Conservation (phyloP, 1,284 basidiomycete genomes). For the Ceratobasidium papillatum region DNA sequence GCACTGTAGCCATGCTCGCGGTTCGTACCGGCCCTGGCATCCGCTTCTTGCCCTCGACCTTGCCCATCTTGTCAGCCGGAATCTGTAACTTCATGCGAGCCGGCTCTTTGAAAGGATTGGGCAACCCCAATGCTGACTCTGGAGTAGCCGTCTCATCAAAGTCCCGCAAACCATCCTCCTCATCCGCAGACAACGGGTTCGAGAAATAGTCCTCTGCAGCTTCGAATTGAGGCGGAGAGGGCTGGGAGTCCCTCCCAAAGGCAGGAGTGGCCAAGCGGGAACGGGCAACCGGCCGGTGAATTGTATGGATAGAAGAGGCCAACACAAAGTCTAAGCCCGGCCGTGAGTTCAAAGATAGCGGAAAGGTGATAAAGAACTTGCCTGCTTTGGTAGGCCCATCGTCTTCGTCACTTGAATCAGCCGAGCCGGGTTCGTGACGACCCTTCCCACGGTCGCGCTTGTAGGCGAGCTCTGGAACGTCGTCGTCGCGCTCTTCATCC, state of each 20-base stretch:
- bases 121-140: background rate
- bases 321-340: conserved; percentile 36
- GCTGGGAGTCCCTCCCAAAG: conserved; percentile 30
- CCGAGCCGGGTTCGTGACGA: conserved; percentile 25
- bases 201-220: conserved; percentile 47
- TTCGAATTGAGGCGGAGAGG: conserved; percentile 42
- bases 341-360: background rate
- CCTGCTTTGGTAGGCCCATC: conserved; percentile 39
- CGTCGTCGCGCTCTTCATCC: conserved; percentile 72
- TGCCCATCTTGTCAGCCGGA: conserved; percentile 44
- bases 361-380: conserved; percentile 4
- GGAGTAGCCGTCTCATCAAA: conserved; percentile 51
- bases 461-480: conserved; percentile 61
- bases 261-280: conserved; percentile 43
- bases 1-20: conserved; percentile 75
- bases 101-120: conserved; percentile 26
- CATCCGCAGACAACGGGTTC: conserved; percentile 49
- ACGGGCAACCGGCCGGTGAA: conserved; percentile 78
- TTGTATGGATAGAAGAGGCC: conserved; percentile 80
- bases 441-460: conserved; percentile 33
- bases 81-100: conserved; percentile 43
- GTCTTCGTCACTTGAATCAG: conserved; percentile 43
- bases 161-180: conserved; percentile 60
- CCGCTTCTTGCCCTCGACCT: conserved; percentile 46
- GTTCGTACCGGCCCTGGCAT: conserved; percentile 54